phyloP scores from a whole-genome alignment of 306 rosid species.

The Sindora glabra region DNA sequence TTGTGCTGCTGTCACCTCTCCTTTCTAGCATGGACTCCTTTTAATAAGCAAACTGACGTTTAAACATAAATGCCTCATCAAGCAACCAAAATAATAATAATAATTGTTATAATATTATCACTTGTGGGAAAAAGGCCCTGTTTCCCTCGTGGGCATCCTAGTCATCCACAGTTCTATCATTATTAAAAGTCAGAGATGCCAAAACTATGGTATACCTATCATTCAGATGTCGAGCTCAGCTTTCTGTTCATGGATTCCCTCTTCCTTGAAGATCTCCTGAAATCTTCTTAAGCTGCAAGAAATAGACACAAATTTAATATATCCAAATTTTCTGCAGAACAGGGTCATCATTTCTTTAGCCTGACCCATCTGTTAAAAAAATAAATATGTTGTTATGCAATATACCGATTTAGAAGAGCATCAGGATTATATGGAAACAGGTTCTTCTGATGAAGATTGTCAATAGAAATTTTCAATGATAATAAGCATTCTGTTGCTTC shows the following conservation, averaged over 20 bases:
- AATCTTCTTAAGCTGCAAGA: conserved; percentile 54
- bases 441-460: conserved; percentile 65
- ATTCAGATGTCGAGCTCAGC: conserved; percentile 1
- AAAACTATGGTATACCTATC: background rate
- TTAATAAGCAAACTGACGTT: no score
- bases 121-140: background rate
- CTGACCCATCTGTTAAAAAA: background rate
- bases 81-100: background rate
- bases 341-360: background rate
- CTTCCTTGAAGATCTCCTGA: conserved; percentile 44
- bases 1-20: background rate
- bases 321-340: background rate
- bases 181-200: background rate
- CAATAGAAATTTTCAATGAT: conserved; percentile 59
- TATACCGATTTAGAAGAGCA: conserved; percentile 60
- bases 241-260: background rate
- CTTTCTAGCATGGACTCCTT: background rate
- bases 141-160: background rate
- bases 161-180: conserved; percentile 3
- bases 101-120: background rate
- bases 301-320: background rate
- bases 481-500: conserved; percentile 64
- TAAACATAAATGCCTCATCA: background rate
- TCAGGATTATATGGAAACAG: conserved; percentile 78
- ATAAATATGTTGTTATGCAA: conserved; percentile 7